Conservation (phyloP, 192 early-diverging fungal species). For the Backusella sp. region DNA sequence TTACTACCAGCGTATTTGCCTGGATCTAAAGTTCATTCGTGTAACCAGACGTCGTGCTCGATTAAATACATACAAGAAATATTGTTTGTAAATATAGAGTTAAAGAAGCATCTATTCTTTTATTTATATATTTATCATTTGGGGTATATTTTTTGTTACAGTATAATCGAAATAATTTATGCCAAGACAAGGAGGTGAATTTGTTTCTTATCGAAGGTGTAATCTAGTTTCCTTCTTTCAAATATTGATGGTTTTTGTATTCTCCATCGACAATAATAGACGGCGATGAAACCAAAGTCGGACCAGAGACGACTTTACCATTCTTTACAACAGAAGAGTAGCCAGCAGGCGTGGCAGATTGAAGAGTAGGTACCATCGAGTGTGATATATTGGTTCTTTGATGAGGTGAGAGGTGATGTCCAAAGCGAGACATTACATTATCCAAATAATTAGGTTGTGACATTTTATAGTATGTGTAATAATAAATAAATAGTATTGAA, state of each 20-base stretch:
- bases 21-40: neutral
- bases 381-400: conserved; percentile 15
- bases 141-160: neutral
- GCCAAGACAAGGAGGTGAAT: neutral
- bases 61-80: neutral
- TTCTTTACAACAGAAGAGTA: neutral
- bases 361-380: conserved; percentile 12
- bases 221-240: neutral
- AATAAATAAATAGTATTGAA: neutral
- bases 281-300: neutral
- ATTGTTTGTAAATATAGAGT: neutral
- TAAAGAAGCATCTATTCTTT: neutral
- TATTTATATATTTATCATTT: neutral
- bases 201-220: neutral
- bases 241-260: neutral
- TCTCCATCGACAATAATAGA: neutral
- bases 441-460: conserved; percentile 18
- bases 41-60: neutral
- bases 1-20: neutral
- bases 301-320: neutral
- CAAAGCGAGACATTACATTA: conserved; percentile 23
- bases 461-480: neutral
- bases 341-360: conserved; percentile 8
- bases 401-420: conserved; percentile 16
- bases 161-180: neutral